phyloP scores from a whole-genome alignment of 805 yeast genomes.

The Saccharomycopsis babjevae region DNA sequence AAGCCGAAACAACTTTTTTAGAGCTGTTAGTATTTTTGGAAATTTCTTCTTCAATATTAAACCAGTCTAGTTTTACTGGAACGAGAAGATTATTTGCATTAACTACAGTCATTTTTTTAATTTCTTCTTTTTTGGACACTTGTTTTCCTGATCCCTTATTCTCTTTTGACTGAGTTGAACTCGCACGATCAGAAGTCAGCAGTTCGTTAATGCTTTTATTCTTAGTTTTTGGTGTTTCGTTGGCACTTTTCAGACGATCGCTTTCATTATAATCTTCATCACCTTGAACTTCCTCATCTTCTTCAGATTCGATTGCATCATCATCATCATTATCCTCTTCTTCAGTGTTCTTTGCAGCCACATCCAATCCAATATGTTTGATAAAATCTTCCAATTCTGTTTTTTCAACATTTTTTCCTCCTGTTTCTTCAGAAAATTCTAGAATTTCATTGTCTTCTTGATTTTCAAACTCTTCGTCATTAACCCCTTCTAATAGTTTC shows the following conservation, averaged over 20 bases:
- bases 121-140: constrained; percentile 23
- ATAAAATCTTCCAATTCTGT: constrained; percentile 52
- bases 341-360: constrained; percentile 31
- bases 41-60: constrained; percentile 40
- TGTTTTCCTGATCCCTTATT: constrained; percentile 18
- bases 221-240: constrained; percentile 30
- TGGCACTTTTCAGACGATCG: constrained; percentile 21
- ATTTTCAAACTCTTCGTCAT: constrained; percentile 41
- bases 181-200: constrained; percentile 15
- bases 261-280: constrained; percentile 18
- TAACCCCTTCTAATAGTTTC: constrained; percentile 45
- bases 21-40: constrained; percentile 15
- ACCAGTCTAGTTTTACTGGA: constrained; percentile 69
- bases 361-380: constrained; percentile 57
- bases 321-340: constrained; percentile 23
- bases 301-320: constrained; percentile 19
- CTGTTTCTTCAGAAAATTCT: constrained; percentile 27
- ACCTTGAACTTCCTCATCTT: constrained; percentile 30
- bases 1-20: constrained; percentile 21
- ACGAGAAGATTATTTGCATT: constrained; percentile 45
- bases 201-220: constrained; percentile 14
- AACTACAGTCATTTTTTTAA: constrained; percentile 36
- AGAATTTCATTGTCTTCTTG: constrained; percentile 31
- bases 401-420: constrained; percentile 27
- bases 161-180: constrained; percentile 22